Conservation (phyloP, 345 rosid species). For the Fremontodendron californicum region DNA sequence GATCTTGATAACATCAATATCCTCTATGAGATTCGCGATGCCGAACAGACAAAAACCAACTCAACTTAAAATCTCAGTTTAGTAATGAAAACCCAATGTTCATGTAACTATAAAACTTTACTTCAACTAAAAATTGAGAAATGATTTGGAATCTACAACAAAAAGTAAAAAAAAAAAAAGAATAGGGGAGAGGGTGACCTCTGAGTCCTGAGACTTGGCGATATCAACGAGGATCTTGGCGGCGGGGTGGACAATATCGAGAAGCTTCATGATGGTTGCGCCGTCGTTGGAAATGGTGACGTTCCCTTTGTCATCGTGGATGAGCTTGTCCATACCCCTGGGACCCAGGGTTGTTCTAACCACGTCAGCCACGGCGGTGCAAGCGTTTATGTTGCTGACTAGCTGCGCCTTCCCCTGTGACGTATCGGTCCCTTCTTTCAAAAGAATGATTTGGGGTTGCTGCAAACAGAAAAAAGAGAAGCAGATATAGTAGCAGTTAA, state of each 20-base stretch:
- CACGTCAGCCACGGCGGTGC: constrained; percentile 82
- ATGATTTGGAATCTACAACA: background rate
- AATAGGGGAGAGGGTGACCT: constrained; percentile 33
- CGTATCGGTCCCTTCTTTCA: no score
- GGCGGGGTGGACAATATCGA: constrained; percentile 90
- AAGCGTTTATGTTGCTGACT: constrained; percentile 96
- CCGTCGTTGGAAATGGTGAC: constrained; percentile 98
- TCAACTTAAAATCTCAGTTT: background rate
- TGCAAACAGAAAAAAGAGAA: no score
- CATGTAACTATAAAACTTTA: background rate
- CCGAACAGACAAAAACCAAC: background rate
- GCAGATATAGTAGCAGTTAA: background rate
- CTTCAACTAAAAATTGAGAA: background rate
- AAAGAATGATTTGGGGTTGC: no score
- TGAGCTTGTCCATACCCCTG: no score
- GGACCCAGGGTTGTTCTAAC: constrained; percentile 90
- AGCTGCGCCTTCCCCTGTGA: no score
- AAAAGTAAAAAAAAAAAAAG: background rate
- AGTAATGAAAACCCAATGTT: background rate
- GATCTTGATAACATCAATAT: background rate
- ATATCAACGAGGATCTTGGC: constrained; percentile 98
- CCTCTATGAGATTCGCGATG: background rate
- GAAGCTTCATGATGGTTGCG: constrained; percentile 97
- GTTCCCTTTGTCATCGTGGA: no score
- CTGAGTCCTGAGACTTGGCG: constrained; percentile 96